Conservation (phyloP, 495 filamentous ascomycete species). For the Daldinia childiae region DNA sequence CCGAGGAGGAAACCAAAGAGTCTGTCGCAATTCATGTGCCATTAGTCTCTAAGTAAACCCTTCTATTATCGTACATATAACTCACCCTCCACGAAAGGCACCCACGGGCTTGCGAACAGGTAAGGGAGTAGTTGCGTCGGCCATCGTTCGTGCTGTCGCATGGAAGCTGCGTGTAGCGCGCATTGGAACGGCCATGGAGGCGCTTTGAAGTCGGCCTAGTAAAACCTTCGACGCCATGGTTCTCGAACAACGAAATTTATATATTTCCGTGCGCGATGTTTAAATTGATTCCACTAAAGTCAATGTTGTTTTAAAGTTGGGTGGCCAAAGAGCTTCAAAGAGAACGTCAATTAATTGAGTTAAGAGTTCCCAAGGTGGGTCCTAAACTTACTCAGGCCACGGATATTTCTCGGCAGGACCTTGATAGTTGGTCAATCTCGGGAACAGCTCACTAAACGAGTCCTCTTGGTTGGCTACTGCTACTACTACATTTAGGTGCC, state of each 20-base stretch:
- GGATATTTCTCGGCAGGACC: slow-evolving; percentile 41
- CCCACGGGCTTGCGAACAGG: slow-evolving; percentile 84
- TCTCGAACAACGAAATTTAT: not conserved
- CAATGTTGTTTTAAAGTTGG: slow-evolving; percentile 11
- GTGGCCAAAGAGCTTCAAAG: slow-evolving; percentile 24
- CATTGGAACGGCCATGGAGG: slow-evolving; percentile 39
- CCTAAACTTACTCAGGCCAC: slow-evolving; percentile 1
- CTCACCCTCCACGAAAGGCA: slow-evolving; percentile 92
- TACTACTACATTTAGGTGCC: not conserved
- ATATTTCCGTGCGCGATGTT: slow-evolving; percentile 11
- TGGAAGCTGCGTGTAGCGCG: slow-evolving; percentile 52
- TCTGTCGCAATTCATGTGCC: slow-evolving; percentile 56
- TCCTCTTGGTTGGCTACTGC: not conserved
- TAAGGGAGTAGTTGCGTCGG: slow-evolving; percentile 57
- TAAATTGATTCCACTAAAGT: not conserved
- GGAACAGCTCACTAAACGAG: slow-evolving; percentile 2
- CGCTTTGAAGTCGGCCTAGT: slow-evolving; percentile 49
- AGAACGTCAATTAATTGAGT: slow-evolving; percentile 25
- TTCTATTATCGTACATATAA: slow-evolving; percentile 31
- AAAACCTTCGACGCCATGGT: slow-evolving; percentile 60
- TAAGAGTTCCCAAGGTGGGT: slow-evolving; percentile 26
- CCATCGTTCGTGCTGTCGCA: slow-evolving; percentile 57
- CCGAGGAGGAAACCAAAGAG: slow-evolving; percentile 95
- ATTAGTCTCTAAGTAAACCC: slow-evolving; percentile 16
- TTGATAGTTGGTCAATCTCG: slow-evolving; percentile 11